Base-by-base conservation (phyloP, 495 filamentous ascomycete genomes). In the Diplogelasinospora grovesii region DNA sequence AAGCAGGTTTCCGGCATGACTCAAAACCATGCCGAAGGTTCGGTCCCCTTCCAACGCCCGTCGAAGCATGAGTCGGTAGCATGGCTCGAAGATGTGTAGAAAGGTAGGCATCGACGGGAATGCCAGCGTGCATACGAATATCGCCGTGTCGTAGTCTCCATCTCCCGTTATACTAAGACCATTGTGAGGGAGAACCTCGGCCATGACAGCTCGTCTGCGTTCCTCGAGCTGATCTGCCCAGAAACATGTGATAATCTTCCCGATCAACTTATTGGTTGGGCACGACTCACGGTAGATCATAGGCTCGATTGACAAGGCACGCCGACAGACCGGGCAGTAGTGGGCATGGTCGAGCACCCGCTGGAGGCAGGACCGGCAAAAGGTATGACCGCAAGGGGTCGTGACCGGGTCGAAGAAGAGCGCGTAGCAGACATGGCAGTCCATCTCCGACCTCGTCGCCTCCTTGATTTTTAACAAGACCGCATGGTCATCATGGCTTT, bases 21-120 rank as follows among this genome's bases (percentile, higher is more conserved):
- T 77, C 61, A 83, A 75, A 16, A 93, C 66, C 84, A 94, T 93
- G 3, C 89, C 89, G 50, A 96, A 95, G 34, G 73, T 82, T 14
- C 77, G 63, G 40, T 80, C 74, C 2, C 77, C 78, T 39, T 86
- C 81, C 26, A 90, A 69, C 7, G 80, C 83, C 19, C 88, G 79
- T 32, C 81, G 77, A 15, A 95, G 82, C 86, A 95, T 90, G 6
- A 93, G 71, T 3, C 86, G 78, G 58, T 95, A 95, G 8, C 86
- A 77, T 16, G 87, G 85, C 57, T 96, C 89, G 57, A 94, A 95
- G n/a, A 96, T 74, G 54, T 90, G 83, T 0, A 96, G 64, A 48
- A 88, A 89, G 1, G 82, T 87, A 1, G 85, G 87, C 78, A 89
- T 86, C 0, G 69, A 69, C 9, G 89, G 89, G 45, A 88, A 89